phyloP scores from a whole-genome alignment of 805 yeast genomes.

The Suhomyces canberraensis region DNA sequence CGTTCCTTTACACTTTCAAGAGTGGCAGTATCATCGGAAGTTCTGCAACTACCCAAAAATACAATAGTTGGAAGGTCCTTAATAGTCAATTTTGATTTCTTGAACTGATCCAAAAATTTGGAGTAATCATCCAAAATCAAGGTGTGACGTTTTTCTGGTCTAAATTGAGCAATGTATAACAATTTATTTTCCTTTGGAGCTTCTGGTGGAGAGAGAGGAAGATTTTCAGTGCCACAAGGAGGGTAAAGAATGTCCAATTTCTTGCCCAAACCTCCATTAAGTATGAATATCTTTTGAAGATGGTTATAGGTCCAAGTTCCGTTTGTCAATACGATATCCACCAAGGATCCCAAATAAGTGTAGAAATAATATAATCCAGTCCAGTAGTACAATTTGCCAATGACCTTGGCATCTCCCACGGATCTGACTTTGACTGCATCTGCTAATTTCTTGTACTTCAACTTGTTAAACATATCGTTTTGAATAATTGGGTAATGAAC shows the following conservation, averaged over 20 bases:
- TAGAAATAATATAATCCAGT: constrained; percentile 58
- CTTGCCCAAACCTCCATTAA: constrained; percentile 24
- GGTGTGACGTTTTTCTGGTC: constrained; percentile 91
- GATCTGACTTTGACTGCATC: constrained; percentile 15
- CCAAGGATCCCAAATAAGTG: constrained; percentile 61
- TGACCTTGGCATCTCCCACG: constrained; percentile 18
- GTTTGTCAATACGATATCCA: constrained; percentile 67
- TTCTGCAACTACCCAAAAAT: constrained; percentile 82
- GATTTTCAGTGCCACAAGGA: constrained; percentile 75
- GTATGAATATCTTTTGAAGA: constrained; percentile 60
- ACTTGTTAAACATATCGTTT: constrained; percentile 74
- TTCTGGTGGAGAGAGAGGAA: constrained; percentile 11
- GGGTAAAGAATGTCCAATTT: constrained; percentile 65
- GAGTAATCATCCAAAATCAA: constrained; percentile 65
- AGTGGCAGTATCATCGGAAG: constrained; percentile 57
- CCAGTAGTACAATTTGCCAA: constrained; percentile 69
- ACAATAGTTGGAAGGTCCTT: constrained; percentile 52
- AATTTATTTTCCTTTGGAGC: constrained; percentile 34
- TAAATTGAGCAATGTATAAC: constrained; percentile 82
- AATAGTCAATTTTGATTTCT: constrained; percentile 15
- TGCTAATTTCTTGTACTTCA: constrained; percentile 30
- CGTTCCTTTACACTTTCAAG: constrained; percentile 48
- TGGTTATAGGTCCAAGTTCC: constrained; percentile 92
- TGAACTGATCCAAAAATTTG: constrained; percentile 39
- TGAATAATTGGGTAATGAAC: constrained; percentile 96